Evolutionary conservation across 2,329 filamentous ascomycete species (phyloP).

Genomic region (Hymenoscyphus occultus): DNA sequence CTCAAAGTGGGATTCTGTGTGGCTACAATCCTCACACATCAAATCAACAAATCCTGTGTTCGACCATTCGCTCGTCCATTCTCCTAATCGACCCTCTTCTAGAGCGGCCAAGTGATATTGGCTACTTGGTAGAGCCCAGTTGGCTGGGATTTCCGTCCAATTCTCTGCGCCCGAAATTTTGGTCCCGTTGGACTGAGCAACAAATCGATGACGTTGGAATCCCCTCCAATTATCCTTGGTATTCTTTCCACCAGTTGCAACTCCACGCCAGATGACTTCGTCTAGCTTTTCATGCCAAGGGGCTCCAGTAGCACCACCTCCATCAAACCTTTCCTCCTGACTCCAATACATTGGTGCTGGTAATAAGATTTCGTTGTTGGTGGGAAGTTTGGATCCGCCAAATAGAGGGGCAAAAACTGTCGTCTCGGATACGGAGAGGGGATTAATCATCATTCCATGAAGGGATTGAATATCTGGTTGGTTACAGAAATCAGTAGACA

Average conservation of each 20-base stretch:
- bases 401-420: conserved; percentile 57
- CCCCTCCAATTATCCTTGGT: conserved; percentile 48
- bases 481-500: conserved; percentile 47
- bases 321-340: conserved; percentile 55
- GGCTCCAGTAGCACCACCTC: conserved; percentile 50
- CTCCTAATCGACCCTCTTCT: conserved; percentile 43
- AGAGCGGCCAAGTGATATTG: conserved; percentile 45
- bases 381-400: conserved; percentile 56
- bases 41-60: conserved; percentile 40
- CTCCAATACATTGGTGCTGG: conserved; percentile 62
- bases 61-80: conserved; percentile 34
- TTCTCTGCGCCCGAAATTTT: conserved; percentile 34
- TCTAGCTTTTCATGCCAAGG: conserved; percentile 55
- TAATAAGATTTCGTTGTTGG: conserved; percentile 62
- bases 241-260: conserved; percentile 56
- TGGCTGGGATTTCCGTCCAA: conserved; percentile 41
- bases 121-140: conserved; percentile 52
- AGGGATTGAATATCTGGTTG: conserved; percentile 53
- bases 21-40: conserved; percentile 48
- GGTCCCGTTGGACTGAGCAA: conserved; percentile 50
- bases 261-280: conserved; percentile 60
- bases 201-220: conserved; percentile 55
- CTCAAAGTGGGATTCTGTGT: conserved; percentile 42
- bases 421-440: conserved; percentile 48
- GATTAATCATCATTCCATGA: conserved; percentile 52